phyloP scores from a whole-genome alignment of 495 filamentous ascomycete species.

The Penicillium antarcticum region DNA sequence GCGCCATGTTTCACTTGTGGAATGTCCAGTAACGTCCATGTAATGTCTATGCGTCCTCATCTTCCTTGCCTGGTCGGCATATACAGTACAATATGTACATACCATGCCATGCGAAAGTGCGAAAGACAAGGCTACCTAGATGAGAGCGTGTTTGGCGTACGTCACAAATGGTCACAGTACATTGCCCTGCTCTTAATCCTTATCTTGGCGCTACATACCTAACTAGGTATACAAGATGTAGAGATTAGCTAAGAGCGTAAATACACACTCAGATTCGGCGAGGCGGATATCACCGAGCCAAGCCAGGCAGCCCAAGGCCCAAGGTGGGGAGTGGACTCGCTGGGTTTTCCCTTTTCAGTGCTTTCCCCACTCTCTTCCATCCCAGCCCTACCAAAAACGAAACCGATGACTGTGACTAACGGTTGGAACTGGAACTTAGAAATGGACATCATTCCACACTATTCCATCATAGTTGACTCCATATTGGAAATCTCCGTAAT shows the following conservation, averaged over 20 bases:
- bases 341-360: constrained; percentile 1
- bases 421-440: no score
- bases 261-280: no score
- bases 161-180: not conserved
- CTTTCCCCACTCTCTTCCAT: not conserved
- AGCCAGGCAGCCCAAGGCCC: not conserved
- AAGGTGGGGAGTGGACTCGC: not conserved
- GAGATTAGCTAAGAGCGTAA: not conserved
- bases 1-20: not conserved
- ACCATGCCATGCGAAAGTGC: no score
- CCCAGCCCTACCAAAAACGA: not conserved
- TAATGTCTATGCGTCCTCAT: no score
- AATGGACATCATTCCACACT: no score
- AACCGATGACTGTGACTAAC: not conserved
- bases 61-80: no score
- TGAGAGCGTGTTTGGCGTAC: not conserved
- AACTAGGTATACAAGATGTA: no score
- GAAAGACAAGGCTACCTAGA: not conserved
- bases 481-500: no score
- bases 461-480: no score
- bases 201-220: no score
- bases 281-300: constrained; percentile 4
- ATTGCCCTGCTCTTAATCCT: no score
- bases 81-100: no score
- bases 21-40: not conserved